These are phyloP conservation scores for Russula griseocarnosa DNA, from an alignment of 768 basidiomycete genomes.

Conservation along the genomic window DNA sequence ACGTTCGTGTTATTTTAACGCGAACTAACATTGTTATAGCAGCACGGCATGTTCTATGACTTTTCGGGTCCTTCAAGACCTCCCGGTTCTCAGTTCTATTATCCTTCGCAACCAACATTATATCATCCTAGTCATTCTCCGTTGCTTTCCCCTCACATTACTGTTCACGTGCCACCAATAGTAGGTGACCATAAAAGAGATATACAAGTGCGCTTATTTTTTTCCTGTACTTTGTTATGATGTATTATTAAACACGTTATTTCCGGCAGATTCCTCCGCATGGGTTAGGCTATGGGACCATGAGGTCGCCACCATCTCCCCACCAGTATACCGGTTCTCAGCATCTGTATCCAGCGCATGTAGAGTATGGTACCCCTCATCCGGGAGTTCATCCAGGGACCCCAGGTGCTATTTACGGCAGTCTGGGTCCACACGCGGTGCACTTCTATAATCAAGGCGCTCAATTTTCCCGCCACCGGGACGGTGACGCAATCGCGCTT, in stretches of 20 bases:
- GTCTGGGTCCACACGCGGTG: constrained; percentile 29
- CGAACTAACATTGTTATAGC: constrained; percentile 40
- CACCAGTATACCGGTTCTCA: constrained; percentile 34
- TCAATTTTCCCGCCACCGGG: constrained; percentile 47
- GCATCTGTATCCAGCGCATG: constrained; percentile 39
- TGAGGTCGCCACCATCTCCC: constrained; percentile 44
- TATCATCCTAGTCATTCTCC: constrained; percentile 55
- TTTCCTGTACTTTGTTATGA: constrained; percentile 16
- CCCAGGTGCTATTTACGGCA: constrained; percentile 41
- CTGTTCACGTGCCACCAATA: constrained; percentile 39
- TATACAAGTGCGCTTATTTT: constrained; percentile 43
- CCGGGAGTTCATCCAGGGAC: constrained; percentile 35
- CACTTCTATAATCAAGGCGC: constrained; percentile 34
- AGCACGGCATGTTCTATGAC: constrained; percentile 57
- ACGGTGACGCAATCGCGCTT: constrained; percentile 39
- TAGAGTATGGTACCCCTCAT: constrained; percentile 51
- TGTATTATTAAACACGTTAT: constrained; percentile 46
- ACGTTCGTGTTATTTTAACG: constrained; percentile 42
- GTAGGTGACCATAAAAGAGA: constrained; percentile 55
- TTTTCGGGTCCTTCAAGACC: constrained; percentile 47
- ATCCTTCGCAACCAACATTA: constrained; percentile 55
- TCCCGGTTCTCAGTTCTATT: constrained; percentile 56
- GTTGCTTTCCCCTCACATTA: constrained; percentile 49
- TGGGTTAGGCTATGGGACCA: constrained; percentile 41
- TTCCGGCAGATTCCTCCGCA: constrained; percentile 40